phyloP scores from a whole-genome alignment of 2,329 filamentous ascomycete species.

The Zalaria obscura region DNA sequence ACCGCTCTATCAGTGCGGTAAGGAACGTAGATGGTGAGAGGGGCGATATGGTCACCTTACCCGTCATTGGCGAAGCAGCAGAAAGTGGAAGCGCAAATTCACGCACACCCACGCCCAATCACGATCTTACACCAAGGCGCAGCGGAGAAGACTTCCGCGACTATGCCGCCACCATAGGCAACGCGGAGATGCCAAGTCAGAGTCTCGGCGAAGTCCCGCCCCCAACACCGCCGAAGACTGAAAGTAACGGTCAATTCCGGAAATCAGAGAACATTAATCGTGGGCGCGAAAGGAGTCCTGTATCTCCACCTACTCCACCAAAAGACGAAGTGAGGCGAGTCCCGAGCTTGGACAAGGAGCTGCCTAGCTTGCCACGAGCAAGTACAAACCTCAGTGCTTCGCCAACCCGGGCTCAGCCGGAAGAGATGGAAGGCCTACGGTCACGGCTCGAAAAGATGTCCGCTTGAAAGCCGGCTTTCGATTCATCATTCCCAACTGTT shows the following conservation, averaged over 20 bases:
- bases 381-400: constrained; percentile 9
- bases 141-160: constrained; percentile 9
- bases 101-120: constrained; percentile 9
- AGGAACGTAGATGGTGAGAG: constrained; percentile 44
- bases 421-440: constrained; percentile 8
- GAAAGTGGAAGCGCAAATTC: constrained; percentile 50
- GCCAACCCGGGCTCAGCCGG: constrained; percentile 8
- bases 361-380: constrained; percentile 12
- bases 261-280: constrained; percentile 9
- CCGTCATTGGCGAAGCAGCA: constrained; percentile 80
- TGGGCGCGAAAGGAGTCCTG: background rate
- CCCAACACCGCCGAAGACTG: constrained; percentile 17
- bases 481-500: too few species aligned
- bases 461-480: background rate
- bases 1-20: constrained; percentile 44
- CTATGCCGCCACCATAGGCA: constrained; percentile 8
- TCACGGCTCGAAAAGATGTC: constrained; percentile 1
- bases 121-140: constrained; percentile 9
- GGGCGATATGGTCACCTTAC: constrained; percentile 47
- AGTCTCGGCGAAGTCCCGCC: constrained; percentile 15
- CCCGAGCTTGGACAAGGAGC: constrained; percentile 11
- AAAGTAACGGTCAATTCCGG: constrained; percentile 11
- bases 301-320: constrained; percentile 28
- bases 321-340: constrained; percentile 18
- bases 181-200: constrained; percentile 12